A percentile compares a stretch with the other conserved stretches of the same genome.
These are phyloP conservation scores for Iris macrosiphon DNA, from an alignment of 106 monocot genomes.

Conservation along the genomic window DNA sequence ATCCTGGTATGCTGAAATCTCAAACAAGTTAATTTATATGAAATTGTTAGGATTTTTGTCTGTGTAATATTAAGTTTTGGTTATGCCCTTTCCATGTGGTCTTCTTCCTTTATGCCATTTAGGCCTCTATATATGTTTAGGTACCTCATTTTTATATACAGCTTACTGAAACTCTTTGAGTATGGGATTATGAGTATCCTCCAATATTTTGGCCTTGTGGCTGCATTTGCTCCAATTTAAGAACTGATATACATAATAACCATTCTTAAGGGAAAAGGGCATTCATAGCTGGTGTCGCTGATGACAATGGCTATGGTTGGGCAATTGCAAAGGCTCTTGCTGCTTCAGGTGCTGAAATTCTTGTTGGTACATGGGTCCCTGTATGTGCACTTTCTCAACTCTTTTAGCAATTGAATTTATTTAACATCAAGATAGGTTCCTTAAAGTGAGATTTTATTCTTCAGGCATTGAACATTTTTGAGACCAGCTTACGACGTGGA, in stretches of 20 bases:
- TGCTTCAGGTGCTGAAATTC: constrained; percentile 96
- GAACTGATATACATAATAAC: background rate
- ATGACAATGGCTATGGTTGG: constrained; percentile 99
- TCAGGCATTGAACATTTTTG: constrained; percentile 94
- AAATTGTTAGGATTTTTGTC: too few relatives aligned
- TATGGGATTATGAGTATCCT: too few relatives aligned
- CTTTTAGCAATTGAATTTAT: background rate
- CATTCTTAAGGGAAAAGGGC: constrained; percentile 67
- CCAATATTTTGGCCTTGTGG: too few relatives aligned
- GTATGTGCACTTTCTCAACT: constrained; percentile 34
- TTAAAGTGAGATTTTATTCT: constrained; percentile 7
- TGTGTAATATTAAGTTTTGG: too few relatives aligned
- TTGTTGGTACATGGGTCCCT: constrained; percentile 98
- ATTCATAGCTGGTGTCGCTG: constrained; percentile 96
- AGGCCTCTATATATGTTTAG: too few relatives aligned
- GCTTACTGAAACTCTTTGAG: too few relatives aligned
- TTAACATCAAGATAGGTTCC: background rate
- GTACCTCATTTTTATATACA: too few relatives aligned
- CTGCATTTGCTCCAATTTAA: too few relatives aligned
- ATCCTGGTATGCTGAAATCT: too few relatives aligned
- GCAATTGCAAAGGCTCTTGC: constrained; percentile 98
- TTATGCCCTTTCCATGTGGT: too few relatives aligned
- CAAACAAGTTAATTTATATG: too few relatives aligned
- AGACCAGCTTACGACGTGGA: constrained; percentile 86
- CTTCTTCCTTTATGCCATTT: too few relatives aligned